Evolutionary conservation across 352 stramenopile genomes (phyloP).

Genomic region (Thraustochytrium striatum): DNA sequence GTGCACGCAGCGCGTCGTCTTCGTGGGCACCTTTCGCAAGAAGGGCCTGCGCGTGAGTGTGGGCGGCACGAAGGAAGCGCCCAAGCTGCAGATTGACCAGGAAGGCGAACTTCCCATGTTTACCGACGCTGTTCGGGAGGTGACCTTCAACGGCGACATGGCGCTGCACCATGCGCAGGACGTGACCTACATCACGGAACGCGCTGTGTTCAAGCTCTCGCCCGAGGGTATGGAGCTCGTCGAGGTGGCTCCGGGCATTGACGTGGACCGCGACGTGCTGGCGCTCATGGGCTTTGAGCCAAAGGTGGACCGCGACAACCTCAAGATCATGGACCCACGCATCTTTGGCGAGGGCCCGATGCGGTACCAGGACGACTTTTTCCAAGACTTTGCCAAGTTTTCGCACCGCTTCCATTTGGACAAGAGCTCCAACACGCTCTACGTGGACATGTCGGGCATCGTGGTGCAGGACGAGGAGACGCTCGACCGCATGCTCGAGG

Average conservation of each 20-base stretch:
- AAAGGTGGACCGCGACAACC: constrained; percentile 54
- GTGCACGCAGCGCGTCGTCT: constrained; percentile 58
- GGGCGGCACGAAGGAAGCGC: constrained; percentile 49
- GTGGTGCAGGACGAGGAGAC: constrained; percentile 29
- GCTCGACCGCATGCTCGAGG: neutral
- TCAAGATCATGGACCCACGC: constrained; percentile 61
- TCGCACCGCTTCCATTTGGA: constrained; percentile 10
- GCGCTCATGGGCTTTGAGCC: constrained; percentile 62
- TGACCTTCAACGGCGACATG: constrained; percentile 61
- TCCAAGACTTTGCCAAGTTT: constrained; percentile 41
- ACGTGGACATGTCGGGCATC: constrained; percentile 21
- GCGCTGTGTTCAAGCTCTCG: constrained; percentile 60
- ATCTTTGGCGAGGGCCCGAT: constrained; percentile 60
- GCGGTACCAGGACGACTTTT: constrained; percentile 56
- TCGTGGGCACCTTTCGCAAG: constrained; percentile 60
- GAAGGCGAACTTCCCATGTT: constrained; percentile 63
- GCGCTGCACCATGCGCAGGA: constrained; percentile 59
- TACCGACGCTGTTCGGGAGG: constrained; percentile 58
- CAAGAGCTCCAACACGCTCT: constrained; percentile 28
- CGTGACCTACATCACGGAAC: constrained; percentile 62
- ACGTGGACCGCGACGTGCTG: constrained; percentile 63
- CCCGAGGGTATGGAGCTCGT: constrained; percentile 60
- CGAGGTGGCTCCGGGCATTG: constrained; percentile 62
- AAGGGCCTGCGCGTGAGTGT: constrained; percentile 58
- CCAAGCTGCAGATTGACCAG: constrained; percentile 57